Percentiles rank a stretch among this genome's conserved stretches.
Conservation (phyloP, 2,329 filamentous ascomycete species). For the Calonectria pseudoturangicola region DNA sequence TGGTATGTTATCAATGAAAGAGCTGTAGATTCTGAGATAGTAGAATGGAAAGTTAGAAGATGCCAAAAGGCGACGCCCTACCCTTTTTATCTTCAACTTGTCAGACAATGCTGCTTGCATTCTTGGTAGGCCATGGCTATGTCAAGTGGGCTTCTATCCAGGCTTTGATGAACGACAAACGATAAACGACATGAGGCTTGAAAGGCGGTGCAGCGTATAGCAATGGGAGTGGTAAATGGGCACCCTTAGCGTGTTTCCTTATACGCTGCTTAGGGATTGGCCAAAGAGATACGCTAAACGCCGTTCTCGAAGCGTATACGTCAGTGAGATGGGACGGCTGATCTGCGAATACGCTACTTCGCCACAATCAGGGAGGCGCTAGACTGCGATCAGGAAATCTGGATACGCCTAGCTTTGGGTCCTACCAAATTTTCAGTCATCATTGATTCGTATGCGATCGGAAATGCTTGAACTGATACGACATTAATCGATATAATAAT, state of each 20-base stretch:
- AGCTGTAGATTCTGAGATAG: neutral
- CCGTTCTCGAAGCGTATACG: neutral
- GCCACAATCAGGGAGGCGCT: neutral
- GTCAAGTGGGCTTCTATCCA: too few relatives aligned
- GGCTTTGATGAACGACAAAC: neutral
- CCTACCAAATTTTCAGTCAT: neutral
- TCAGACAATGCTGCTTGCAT: neutral
- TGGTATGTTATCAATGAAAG: neutral
- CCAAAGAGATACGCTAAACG: neutral
- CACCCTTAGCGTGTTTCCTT: neutral
- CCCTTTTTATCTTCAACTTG: neutral
- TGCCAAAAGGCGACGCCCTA: neutral
- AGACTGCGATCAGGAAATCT: neutral
- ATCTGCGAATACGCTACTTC: constrained; percentile 32
- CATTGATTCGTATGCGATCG: neutral
- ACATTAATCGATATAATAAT: neutral
- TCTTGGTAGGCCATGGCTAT: neutral
- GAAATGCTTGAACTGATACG: too few relatives aligned
- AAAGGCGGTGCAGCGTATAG: neutral
- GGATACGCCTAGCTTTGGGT: neutral
- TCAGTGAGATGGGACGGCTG: neutral
- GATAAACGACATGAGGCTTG: neutral
- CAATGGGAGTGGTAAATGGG: too few relatives aligned
- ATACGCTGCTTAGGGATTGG: neutral
- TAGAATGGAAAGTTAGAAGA: neutral